Base-by-base conservation (phyloP, 2,329 filamentous ascomycete species). In the Eutypella sp. region DNA sequence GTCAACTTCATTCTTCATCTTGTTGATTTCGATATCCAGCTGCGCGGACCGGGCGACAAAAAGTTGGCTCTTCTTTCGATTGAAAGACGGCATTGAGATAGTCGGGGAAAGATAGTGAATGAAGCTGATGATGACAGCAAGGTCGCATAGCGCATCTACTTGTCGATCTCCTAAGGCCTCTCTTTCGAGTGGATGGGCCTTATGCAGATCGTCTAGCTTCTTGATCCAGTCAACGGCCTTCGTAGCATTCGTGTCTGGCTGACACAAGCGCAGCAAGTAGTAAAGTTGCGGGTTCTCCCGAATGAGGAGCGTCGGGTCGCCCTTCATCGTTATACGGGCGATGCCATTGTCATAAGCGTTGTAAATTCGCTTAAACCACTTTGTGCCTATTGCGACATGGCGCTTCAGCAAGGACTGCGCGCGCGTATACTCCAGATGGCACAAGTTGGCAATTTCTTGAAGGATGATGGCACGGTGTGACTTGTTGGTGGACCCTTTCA, bases 361-460 rank as follows among this genome's bases (percentile, higher is more conserved):
- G 0, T 66, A 62, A 0, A 67, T 40, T 1, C 72, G 62, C 52
- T 67, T 70, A 56, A 76, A 76, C 54, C 63, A 67, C 40, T 69
- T 70, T 1, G 40, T 59, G 0, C 47, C 47, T 0, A 59, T 62
- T 33, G 71, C 63, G 1, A 75, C 52, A 2, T 67, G 55, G 6
- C 71, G 71, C 47, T 67, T 73, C 40, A 76, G 65, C 0, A 62
- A 20, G 11, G 55, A 50, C 33, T 73, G 69, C 0, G 60, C 54
- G 2, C 69, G 67, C 1, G 36, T 42, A 40, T 68, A 76, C 41
- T 75, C 72, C 0, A 72, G 46, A n/a, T 74, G 59, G 19, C 66
- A 71, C 4, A 71, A 44, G 40, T 74, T 75, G 22, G 67, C 63
- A 0, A 76, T 48, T 41, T 78, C 73, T 47, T 76, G 72, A 2